Base-by-base conservation (phyloP, 177 flowering plant genomes). In the Vitis hybrid region DNA sequence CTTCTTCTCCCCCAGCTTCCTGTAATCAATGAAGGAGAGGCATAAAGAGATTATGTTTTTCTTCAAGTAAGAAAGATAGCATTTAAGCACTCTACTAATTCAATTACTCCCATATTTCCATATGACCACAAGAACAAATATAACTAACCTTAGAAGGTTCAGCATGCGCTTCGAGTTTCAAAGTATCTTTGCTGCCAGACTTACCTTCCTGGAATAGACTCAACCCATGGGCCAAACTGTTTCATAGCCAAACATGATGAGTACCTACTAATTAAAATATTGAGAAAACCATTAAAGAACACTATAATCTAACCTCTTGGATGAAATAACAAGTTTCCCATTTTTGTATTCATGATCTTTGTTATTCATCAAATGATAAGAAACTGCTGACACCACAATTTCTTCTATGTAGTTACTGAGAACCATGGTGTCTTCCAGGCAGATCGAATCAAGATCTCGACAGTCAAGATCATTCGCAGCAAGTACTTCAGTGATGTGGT, bases 221-320 rank as follows among this genome's bases (percentile, higher is more conserved):
- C 80, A 95, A 76, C 71, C 98, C 99, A 77, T 87, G 97, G 69
- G 98, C 86, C 85, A 95, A 85, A 81, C 99, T 95, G 85, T 76
- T 66, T 56, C 68, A 82, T 30, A 49, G 19, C 7, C 10, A 54
- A 65, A 57, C 6, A 56, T 10, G 52, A 48, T 24, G 51, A 48
- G 62, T 9, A n/a, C 19, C 68, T 32, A 52, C 5, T 59, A 54
- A 61, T 12, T 19, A 62, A 68, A 24, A 2, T 46, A 65, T 24
- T 13, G 11, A 56, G 12, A 52, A 58, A 63, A 70, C 30, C 50
- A 56, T 13, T 7, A 60, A 27, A 73, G 11, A 69, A 6, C 27
- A 50, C 14, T 52, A 32, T 24, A 49, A 72, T 52, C 78, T 75
- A 60, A 90, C 99, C 98, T 95, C 68, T 84, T 73, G 19, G 94